Percentiles rank a stretch among this genome's conserved stretches.
Conservation (phyloP, 805 yeast species). For the Candida hungchunana region DNA sequence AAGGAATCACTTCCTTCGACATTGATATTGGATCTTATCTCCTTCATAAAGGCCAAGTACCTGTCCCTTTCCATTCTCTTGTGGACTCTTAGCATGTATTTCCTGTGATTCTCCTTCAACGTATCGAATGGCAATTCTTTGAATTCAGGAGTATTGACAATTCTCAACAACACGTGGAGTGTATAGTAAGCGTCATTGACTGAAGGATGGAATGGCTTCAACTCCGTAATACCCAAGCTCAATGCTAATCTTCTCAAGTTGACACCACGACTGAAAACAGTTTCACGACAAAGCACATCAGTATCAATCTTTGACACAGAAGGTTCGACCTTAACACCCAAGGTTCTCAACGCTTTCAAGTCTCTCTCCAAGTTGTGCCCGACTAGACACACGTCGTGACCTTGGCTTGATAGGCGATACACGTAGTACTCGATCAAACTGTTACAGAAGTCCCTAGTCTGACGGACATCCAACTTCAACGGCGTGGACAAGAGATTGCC, state of each 20-base stretch:
- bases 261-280: not conserved
- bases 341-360: conserved; percentile 2
- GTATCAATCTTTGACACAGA: conserved; percentile 9
- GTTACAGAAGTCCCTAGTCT: conserved; percentile 1
- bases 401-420: not conserved
- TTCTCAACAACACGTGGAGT: conserved; percentile 9
- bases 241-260: conserved; percentile 8
- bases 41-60: not conserved
- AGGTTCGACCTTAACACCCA: conserved; percentile 2
- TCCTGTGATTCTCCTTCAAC: not conserved
- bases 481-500: conserved; percentile 9
- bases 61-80: not conserved
- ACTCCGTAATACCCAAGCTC: conserved; percentile 3
- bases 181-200: conserved; percentile 18
- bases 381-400: conserved; percentile 9
- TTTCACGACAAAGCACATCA: conserved; percentile 4
- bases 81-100: conserved; percentile 7
- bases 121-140: not conserved
- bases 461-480: conserved; percentile 1
- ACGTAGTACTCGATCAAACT: conserved; percentile 6
- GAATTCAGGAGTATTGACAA: conserved; percentile 6
- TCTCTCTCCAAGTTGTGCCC: conserved; percentile 18
- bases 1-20: not conserved
- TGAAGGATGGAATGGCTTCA: conserved; percentile 17
- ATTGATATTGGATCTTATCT: not conserved